Percentiles rank a stretch among this genome's conserved stretches.
Evolutionary conservation across 192 early-diverging fungal genomes (phyloP).

Genomic region (Coemansia sp.): DNA sequence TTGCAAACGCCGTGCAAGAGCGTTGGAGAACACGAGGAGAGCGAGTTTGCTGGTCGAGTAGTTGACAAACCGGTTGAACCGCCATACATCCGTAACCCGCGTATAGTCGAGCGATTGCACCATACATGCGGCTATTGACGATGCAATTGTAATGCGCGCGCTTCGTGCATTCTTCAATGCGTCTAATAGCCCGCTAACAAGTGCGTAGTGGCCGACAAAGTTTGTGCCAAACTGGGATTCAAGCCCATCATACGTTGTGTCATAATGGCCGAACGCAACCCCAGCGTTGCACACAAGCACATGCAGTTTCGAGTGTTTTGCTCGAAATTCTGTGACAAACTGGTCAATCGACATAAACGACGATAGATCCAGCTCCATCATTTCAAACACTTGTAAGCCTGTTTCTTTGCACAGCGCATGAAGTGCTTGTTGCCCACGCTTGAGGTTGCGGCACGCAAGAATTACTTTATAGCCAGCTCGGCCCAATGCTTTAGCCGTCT

Average conservation of each 20-base stretch:
- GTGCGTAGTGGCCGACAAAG: slow-evolving; percentile 59
- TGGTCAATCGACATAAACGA: slow-evolving; percentile 51
- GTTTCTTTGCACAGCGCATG: slow-evolving; percentile 10
- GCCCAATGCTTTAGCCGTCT: slow-evolving; percentile 59
- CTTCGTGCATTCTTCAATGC: slow-evolving; percentile 37
- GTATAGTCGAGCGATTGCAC: slow-evolving; percentile 48
- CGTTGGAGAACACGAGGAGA: slow-evolving; percentile 54
- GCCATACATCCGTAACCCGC: slow-evolving; percentile 47
- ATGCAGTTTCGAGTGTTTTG: slow-evolving; percentile 17
- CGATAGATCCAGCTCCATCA: slow-evolving; percentile 57
- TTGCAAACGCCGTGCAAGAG: slow-evolving; percentile 49
- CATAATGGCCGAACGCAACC: slow-evolving; percentile 59
- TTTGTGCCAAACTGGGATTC: slow-evolving; percentile 68
- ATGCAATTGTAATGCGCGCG: slow-evolving; percentile 56
- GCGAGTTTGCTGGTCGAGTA: slow-evolving; percentile 62
- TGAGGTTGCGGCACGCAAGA: slow-evolving; percentile 45
- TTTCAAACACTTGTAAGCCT: slow-evolving; percentile 25
- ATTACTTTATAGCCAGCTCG: slow-evolving; percentile 56
- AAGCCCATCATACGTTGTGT: slow-evolving; percentile 60
- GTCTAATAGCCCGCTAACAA: slow-evolving; percentile 45
- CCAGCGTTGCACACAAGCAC: slow-evolving; percentile 61
- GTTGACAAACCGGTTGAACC: slow-evolving; percentile 55
- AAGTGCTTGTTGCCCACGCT: slow-evolving; percentile 26
- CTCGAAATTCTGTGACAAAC: slow-evolving; percentile 39
- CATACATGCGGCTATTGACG: slow-evolving; percentile 53